A percentile compares a stretch with the other conserved stretches of the same genome.
These are phyloP conservation scores for Nannizziopsis arthrosporioides DNA, from an alignment of 2,329 filamentous ascomycete species.

Conservation along the genomic window DNA sequence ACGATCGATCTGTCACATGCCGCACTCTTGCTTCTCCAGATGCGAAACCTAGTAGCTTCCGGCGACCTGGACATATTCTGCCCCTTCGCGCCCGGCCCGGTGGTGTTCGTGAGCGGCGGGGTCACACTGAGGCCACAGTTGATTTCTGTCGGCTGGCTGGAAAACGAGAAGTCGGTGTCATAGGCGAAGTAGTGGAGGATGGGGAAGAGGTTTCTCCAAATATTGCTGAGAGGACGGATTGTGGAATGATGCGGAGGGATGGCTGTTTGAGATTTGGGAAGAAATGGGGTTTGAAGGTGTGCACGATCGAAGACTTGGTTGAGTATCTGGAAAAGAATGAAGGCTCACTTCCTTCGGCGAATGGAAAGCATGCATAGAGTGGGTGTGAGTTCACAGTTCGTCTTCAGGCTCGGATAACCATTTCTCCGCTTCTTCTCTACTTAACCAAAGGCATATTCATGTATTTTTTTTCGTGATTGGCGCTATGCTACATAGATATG, in stretches of 20 bases:
- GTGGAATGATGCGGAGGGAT: conserved; percentile 86
- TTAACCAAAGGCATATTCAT: too few relatives aligned
- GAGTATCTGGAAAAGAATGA: conserved; percentile 65
- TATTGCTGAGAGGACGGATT: conserved; percentile 24
- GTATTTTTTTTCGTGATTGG: too few relatives aligned
- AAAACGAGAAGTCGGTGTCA: conserved; percentile 63
- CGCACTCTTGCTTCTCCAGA: conserved; percentile 59
- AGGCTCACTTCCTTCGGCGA: conserved; percentile 32
- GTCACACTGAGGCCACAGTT: conserved; percentile 87
- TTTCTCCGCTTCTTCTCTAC: background rate
- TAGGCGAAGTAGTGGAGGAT: conserved; percentile 85
- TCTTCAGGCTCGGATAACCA: background rate
- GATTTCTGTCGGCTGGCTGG: conserved; percentile 82
- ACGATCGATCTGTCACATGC: conserved; percentile 75
- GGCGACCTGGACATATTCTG: conserved; percentile 80
- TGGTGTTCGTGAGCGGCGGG: conserved; percentile 65
- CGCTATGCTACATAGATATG: too few relatives aligned
- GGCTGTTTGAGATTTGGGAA: conserved; percentile 78
- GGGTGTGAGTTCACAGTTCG: background rate
- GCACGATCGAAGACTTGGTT: conserved; percentile 87
- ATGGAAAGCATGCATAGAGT: conserved; percentile 23
- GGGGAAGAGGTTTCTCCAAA: conserved; percentile 51
- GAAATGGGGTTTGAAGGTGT: conserved; percentile 80
- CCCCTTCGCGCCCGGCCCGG: conserved; percentile 69
- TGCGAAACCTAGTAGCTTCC: conserved; percentile 50